Evolutionary conservation across 805 yeast genomes (phyloP).

Genomic region (Yarrowia sp.): DNA sequence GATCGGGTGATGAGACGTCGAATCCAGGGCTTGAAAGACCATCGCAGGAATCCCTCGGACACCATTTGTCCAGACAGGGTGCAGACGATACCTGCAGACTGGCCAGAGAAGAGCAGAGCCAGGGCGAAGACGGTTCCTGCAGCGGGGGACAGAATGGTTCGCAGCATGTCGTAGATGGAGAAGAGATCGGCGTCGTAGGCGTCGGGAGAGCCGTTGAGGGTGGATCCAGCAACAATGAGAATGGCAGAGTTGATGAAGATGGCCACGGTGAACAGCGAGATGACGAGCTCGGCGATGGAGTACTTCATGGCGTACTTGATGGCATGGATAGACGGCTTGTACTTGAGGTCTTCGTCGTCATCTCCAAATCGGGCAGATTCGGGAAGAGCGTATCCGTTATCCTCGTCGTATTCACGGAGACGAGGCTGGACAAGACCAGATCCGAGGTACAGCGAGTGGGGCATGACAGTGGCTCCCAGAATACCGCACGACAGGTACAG

Average conservation of each 20-base stretch:
- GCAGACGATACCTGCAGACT: conserved; percentile 93
- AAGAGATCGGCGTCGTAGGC: conserved; percentile 81
- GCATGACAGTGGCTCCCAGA: conserved; percentile 95
- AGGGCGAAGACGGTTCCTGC: conserved; percentile 91
- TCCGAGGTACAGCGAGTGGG: conserved; percentile 84
- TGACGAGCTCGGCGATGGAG: conserved; percentile 81
- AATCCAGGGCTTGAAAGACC: conserved; percentile 83
- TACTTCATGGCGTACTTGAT: conserved; percentile 78
- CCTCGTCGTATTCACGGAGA: conserved; percentile 72
- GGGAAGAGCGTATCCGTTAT: conserved; percentile 55
- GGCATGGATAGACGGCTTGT: conserved; percentile 80
- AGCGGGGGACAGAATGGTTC: conserved; percentile 74
- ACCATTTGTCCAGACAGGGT: conserved; percentile 95
- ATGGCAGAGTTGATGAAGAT: conserved; percentile 92
- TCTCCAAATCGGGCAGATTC: conserved; percentile 42
- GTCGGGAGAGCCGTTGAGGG: conserved; percentile 65
- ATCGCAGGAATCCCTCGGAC: conserved; percentile 83
- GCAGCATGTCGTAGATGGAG: conserved; percentile 76
- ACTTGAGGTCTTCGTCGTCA: conserved; percentile 46
- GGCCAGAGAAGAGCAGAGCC: conserved; percentile 90
- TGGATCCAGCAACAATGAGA: conserved; percentile 89
- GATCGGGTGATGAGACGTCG: conserved; percentile 80
- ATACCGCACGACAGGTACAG: conserved; percentile 81
- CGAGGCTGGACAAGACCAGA: conserved; percentile 89
- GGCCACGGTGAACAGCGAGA: conserved; percentile 85